phyloP scores from a whole-genome alignment of 352 stramenopile genomes.

The Stramenopiles sp. region DNA sequence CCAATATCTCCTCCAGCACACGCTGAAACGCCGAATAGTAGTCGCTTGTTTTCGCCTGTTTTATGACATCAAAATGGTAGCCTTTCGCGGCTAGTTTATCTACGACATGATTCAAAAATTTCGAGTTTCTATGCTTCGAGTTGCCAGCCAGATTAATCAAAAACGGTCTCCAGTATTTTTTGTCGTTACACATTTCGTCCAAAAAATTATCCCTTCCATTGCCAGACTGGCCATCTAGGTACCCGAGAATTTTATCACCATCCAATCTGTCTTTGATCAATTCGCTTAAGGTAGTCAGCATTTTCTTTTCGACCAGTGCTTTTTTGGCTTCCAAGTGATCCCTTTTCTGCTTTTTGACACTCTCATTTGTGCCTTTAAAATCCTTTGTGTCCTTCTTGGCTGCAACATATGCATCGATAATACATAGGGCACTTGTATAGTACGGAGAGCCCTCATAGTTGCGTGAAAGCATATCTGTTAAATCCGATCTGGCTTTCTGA shows the following conservation, averaged over 20 bases:
- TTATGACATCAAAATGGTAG: background rate
- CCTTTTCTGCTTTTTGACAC: background rate
- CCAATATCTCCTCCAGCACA: background rate
- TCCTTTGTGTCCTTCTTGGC: background rate
- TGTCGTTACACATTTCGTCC: background rate
- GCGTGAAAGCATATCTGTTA: background rate
- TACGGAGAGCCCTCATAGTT: background rate
- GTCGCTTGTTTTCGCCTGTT: background rate
- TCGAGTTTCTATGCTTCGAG: background rate
- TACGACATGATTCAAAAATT: background rate
- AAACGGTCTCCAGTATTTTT: background rate
- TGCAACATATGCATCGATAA: background rate
- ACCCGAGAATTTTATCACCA: background rate
- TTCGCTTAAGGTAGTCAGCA: background rate
- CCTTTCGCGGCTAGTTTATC: background rate
- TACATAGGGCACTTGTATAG: background rate
- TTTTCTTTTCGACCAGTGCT: background rate
- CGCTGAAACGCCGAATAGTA: background rate
- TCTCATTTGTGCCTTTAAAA: background rate
- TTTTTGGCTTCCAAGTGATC: too few species aligned
- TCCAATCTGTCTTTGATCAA: background rate
- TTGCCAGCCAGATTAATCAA: background rate
- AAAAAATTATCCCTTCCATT: background rate
- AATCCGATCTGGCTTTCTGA: background rate
- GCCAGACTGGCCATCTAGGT: background rate